These are phyloP conservation scores for Chimonanthus praecox DNA, from an alignment of 164 flowering plant genomes.

Conservation along the genomic window DNA sequence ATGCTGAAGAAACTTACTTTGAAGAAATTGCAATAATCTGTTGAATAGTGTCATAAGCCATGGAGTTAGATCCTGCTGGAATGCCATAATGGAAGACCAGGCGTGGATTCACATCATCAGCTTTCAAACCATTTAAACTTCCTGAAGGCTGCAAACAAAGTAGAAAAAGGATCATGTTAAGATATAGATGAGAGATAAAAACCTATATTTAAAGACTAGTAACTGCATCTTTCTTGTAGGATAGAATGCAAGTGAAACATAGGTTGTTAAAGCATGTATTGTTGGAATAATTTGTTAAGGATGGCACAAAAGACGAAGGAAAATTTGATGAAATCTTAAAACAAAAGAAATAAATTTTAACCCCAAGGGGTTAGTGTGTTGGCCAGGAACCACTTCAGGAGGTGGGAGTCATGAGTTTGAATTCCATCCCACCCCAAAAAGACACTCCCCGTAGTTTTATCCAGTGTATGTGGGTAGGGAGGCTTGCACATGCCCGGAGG, in stretches of 20 bases:
- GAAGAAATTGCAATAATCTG: slow-evolving; percentile 75
- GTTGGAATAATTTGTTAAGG: not conserved
- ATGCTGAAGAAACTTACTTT: slow-evolving; percentile 34
- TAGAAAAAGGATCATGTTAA: not conserved
- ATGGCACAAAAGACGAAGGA: not conserved
- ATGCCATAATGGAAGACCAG: slow-evolving; percentile 80
- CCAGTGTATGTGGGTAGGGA: too few relatives aligned
- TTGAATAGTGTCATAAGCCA: slow-evolving; percentile 73
- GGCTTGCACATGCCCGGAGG: too few relatives aligned
- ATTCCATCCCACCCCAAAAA: too few relatives aligned
- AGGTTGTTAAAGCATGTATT: too few relatives aligned
- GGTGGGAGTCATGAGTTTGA: too few relatives aligned
- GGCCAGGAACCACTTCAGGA: too few relatives aligned
- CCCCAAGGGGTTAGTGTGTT: too few relatives aligned
- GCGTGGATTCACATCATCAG: slow-evolving; percentile 58
- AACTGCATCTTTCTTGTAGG: not conserved
- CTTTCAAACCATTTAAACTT: slow-evolving; percentile 42
- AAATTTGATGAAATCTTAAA: not conserved
- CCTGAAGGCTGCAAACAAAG: slow-evolving; percentile 46
- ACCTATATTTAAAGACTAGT: not conserved
- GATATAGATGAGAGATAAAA: not conserved
- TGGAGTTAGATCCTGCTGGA: slow-evolving; percentile 47
- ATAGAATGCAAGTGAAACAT: too few relatives aligned
- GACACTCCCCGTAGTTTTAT: too few relatives aligned
- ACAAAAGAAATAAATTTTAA: too few relatives aligned